phyloP scores from a whole-genome alignment of 1,284 basidiomycete species.

The Sphaerobolus stellatus region DNA sequence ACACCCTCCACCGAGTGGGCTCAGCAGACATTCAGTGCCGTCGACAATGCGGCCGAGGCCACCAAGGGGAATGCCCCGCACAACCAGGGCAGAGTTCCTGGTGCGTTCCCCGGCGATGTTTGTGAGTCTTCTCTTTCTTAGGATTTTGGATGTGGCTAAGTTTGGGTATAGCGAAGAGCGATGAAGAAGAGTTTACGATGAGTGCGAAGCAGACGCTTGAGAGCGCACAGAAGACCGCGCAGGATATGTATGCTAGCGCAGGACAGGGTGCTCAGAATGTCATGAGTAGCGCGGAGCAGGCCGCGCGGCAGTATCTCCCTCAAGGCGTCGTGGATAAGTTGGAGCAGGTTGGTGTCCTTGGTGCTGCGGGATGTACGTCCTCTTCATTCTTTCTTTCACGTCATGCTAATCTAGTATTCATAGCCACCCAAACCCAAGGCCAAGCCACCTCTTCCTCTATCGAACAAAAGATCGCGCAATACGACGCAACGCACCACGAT shows the following conservation, averaged over 20 bases:
- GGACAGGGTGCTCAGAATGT: neutral
- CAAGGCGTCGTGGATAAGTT: neutral
- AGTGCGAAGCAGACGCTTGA: neutral
- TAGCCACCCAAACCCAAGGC: no score
- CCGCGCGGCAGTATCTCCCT: slow-evolving; percentile 8
- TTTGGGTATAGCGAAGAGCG: neutral
- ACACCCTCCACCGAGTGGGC: slow-evolving; percentile 7
- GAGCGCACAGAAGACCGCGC: neutral
- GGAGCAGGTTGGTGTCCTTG: slow-evolving; percentile 4
- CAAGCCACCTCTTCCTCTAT: no score
- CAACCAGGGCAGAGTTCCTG: neutral
- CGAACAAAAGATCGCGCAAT: no score
- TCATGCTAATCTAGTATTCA: no score
- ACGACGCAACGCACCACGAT: neutral
- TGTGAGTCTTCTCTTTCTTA: neutral
- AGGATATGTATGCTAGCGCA: neutral
- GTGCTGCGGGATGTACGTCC: neutral
- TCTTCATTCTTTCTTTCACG: no score
- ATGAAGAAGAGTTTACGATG: neutral
- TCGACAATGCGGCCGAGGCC: neutral
- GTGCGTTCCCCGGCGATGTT: neutral
- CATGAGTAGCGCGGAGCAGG: neutral
- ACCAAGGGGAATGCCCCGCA: neutral
- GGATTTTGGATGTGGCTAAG: neutral
- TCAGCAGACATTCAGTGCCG: slow-evolving; percentile 2